Conservation (phyloP, 192 early-diverging fungal species). For the Coemansia sp. region DNA sequence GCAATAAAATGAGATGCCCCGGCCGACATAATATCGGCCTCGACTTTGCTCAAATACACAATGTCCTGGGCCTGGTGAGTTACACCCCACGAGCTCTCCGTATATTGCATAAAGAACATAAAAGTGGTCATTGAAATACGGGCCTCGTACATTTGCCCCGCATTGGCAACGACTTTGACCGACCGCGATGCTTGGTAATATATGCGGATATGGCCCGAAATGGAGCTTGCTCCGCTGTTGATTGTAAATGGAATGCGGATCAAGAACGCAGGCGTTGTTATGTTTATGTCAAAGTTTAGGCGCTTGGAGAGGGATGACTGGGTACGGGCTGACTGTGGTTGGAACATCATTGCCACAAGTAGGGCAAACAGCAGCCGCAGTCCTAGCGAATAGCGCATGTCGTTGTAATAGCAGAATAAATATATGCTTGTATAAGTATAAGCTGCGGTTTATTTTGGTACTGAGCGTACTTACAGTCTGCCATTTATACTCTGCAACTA, state of each 20-base stretch:
- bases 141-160: conserved; percentile 27
- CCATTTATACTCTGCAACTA: too few relatives aligned
- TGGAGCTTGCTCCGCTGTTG: conserved; percentile 11
- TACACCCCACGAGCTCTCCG: conserved; percentile 5
- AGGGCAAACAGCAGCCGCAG: not conserved
- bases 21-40: conserved; percentile 22
- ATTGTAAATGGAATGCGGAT: conserved; percentile 32
- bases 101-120: conserved; percentile 37
- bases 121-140: conserved; percentile 31
- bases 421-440: too few relatives aligned
- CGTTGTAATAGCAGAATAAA: not conserved
- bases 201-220: conserved; percentile 26
- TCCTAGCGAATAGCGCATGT: not conserved
- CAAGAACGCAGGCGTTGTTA: conserved; percentile 26
- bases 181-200: conserved; percentile 40
- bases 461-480: too few relatives aligned
- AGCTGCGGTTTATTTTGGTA: not conserved
- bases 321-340: not conserved
- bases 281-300: conserved; percentile 16
- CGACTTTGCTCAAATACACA: conserved; percentile 34
- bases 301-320: conserved; percentile 2
- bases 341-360: not conserved
- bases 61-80: conserved; percentile 19
- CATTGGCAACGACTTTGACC: conserved; percentile 21
- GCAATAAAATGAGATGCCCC: conserved; percentile 11